These are phyloP conservation scores for Helianthus tuberosus DNA, from an alignment of 129 eudicot species.

Conservation along the genomic window DNA sequence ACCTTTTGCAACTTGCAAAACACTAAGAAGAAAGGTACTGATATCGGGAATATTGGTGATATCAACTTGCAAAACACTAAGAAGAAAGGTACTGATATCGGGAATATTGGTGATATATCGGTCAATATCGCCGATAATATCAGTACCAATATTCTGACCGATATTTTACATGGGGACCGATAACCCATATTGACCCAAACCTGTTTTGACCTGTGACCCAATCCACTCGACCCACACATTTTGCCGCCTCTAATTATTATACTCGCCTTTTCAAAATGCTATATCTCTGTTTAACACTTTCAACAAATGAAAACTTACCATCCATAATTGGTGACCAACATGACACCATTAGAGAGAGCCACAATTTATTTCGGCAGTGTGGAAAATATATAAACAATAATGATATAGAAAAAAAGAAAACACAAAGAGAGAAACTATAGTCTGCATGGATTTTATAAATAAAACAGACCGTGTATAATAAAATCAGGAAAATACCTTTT, in stretches of 20 bases:
- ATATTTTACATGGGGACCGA: background rate
- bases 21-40: too few relatives aligned
- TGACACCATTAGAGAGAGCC: background rate
- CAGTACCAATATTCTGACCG: background rate
- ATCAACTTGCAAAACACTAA: too few relatives aligned
- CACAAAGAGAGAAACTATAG: conserved; percentile 2
- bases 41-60: too few relatives aligned
- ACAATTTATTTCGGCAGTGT: conserved; percentile 6
- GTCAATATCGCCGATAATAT: too few relatives aligned
- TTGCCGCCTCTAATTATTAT: background rate
- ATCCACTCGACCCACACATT: background rate
- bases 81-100: too few relatives aligned
- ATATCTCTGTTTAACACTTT: background rate
- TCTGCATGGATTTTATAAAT: background rate
- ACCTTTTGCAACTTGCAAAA: too few relatives aligned
- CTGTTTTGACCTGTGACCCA: background rate
- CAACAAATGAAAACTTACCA: conserved; percentile 6
- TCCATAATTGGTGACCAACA: conserved; percentile 8
- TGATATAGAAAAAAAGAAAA: background rate
- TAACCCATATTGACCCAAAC: background rate
- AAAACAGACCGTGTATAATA: background rate
- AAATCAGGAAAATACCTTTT: conserved; percentile 61
- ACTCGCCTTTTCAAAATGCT: background rate
- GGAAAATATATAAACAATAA: conserved; percentile 14
- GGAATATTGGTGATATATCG: too few relatives aligned